Percentiles rank a stretch among this genome's conserved stretches.
Conservation (phyloP, 192 early-diverging fungal genomes). For the Coemansia sp. region DNA sequence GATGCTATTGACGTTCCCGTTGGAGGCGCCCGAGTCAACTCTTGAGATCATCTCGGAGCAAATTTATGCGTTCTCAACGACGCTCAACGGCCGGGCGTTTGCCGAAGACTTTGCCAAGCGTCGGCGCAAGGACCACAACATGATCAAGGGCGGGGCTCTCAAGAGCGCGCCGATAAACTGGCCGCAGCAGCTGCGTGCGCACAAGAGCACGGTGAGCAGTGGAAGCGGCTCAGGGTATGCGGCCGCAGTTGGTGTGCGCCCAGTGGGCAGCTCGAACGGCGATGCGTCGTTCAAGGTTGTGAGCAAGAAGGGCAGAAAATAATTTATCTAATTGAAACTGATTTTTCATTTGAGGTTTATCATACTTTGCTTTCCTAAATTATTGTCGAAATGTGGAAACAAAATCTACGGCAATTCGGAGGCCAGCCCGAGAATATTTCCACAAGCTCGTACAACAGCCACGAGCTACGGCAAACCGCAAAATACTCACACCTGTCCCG, state of each 20-base stretch:
- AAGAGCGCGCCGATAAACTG: constrained; percentile 46
- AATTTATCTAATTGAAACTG: no score
- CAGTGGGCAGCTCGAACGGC: constrained; percentile 2
- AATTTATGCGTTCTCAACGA: constrained; percentile 71
- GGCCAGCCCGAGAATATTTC: constrained; percentile 19
- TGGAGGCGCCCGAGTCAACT: constrained; percentile 61
- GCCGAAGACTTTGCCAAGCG: constrained; percentile 77
- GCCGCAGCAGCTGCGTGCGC: constrained; percentile 20
- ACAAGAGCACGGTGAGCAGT: neutral
- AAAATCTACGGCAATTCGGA: constrained; percentile 18
- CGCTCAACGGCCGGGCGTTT: constrained; percentile 74
- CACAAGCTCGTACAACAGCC: neutral
- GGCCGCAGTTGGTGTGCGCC: neutral
- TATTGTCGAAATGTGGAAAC: constrained; percentile 15
- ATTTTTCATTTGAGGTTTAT: no score
- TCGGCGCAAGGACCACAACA: constrained; percentile 61
- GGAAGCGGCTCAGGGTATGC: constrained; percentile 4
- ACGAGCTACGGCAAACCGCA: neutral
- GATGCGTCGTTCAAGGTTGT: constrained; percentile 45
- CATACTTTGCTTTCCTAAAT: no score
- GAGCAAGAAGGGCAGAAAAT: constrained; percentile 43
- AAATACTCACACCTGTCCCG: neutral
- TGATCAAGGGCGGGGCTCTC: constrained; percentile 21
- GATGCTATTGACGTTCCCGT: constrained; percentile 74
- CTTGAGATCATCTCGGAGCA: constrained; percentile 76